Evolutionary conservation across 2,329 filamentous ascomycete genomes (phyloP), one percentile per base, ranked within the genome.

Genomic region (Ascochyta clinopodiicola): DNA sequence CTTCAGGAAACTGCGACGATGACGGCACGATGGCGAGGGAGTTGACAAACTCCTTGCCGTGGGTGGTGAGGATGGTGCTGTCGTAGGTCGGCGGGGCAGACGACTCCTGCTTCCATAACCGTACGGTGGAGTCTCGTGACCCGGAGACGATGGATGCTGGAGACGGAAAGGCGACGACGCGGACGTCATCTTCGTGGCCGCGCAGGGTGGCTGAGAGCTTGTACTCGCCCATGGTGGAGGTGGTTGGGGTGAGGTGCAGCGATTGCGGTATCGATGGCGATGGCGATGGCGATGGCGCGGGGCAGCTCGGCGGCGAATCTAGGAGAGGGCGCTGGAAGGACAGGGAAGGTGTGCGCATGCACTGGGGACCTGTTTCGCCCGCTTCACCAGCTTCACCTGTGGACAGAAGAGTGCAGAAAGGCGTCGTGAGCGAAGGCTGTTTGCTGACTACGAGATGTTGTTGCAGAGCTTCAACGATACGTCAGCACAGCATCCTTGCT

Each of bases 141-240:
- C 91, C 92, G 19, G 95, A 96, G 62, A 96, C 79, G 57, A 96
- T 81, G 40, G 85, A 82, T 61, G 89, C 85, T 57, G 89, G 80
- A 45, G 84, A 84, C 21, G 92, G 91, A 70, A 94, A 97, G 71
- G 83, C 83, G 66, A 96, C 89, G 61, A 87, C 90, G 67, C 94
- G 92, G 83, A 97, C 95, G 86, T 99, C 95, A 75, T 95, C 89
- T 76, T 95, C 90, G 76, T 99, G 95, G 71, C 92, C 94, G 66
- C 87, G 81, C 64, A 99, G 84, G 72, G 91, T 90, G 66, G 94
- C 92, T 59, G 95, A 96, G 71, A 99, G 87, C 84, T 94, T 96
- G 84, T 92, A 98, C 74, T 92, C 88, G 77, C 84, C 81, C 89
- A 94, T 93, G 63, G 67, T 71, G 61, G 61, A 34, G 27, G 57